Conservation (phyloP, 176 grass and related monocot genomes). For the Echinochloa phyllopogon region DNA sequence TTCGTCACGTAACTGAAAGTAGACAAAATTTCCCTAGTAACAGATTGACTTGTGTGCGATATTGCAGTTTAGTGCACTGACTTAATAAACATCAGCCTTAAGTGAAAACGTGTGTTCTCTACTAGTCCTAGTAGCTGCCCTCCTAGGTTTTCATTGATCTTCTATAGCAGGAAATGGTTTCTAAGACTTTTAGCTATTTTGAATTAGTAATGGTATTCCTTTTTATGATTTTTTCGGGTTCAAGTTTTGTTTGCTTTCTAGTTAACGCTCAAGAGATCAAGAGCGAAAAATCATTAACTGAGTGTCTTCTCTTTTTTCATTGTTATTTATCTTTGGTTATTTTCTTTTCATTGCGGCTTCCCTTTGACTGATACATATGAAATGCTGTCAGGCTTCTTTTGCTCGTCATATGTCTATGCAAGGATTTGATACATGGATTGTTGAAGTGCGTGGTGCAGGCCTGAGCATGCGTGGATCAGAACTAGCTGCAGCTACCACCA, state of each 20-base stretch:
- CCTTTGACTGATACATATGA: constrained; percentile 33
- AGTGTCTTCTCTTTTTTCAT: constrained; percentile 18
- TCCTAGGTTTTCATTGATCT: neutral
- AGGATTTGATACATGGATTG: constrained; percentile 98
- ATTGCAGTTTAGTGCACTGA: neutral
- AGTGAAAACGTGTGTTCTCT: neutral
- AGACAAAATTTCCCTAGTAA: neutral
- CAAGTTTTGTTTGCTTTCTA: neutral
- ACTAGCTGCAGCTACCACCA: constrained; percentile 41
- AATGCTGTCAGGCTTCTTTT: constrained; percentile 84
- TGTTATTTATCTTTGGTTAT: constrained; percentile 21
- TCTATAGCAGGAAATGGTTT: neutral
- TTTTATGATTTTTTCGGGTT: neutral
- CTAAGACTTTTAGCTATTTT: neutral
- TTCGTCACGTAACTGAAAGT: neutral
- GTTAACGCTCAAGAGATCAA: neutral
- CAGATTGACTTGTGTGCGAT: neutral
- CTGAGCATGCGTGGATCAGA: constrained; percentile 64
- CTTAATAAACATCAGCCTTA: constrained; percentile 10
- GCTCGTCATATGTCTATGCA: constrained; percentile 94
- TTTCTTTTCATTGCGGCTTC: neutral
- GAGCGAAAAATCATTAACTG: neutral
- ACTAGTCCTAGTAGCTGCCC: neutral
- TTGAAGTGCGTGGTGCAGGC: constrained; percentile 91
- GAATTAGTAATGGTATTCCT: neutral